Base-by-base conservation (phyloP, 768 basidiomycete genomes). In the Naganishia vaughanmartiniae region DNA sequence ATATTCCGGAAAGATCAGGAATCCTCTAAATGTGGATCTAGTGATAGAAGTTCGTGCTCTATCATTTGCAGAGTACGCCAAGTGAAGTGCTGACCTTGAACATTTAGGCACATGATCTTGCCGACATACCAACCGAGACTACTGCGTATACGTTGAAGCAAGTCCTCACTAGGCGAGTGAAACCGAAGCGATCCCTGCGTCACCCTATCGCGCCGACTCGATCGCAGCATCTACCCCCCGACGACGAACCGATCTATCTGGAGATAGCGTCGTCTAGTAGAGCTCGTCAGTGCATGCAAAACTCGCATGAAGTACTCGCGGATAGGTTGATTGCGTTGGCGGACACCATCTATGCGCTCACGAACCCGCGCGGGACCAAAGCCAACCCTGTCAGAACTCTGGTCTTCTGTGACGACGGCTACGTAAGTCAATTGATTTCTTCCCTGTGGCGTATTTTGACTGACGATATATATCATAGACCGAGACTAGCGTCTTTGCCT, bases 401-500 rank as follows among this genome's bases (percentile, higher is more conserved):
- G 17, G 73, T 78, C 10, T 76, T 78, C 63, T 81, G 80, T 48
- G 78, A 81, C 57, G 80, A 81, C 71, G 80, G 80, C 14, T 81
- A 81, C 39, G 72, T 73, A 42, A 55, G 72, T 65, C 7, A 19
- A 26, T 10, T 1, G 2, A 30, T 30, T 17, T 21, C 33, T 71
- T 30, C 39, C 12, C 1, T 7, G 10, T 26, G 24, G 60, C 54
- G 54, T 28, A 55, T 21, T 34, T 55, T n/a, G 30, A 55, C 30
- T 55, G 54, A 34, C 33, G 54, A 30, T 9, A 34, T 11, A n/a
- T 17, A 5, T 33, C 17, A 4, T 51, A 95, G 83, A 97, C 95
- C 28, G 94, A 97, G 81, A 90, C 91, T 12, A 90, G 89, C 30
- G 88, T 94, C 7, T 87, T 92, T 65, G 93, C 93, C 26, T 84